These are phyloP conservation scores for Myrica gale DNA, from an alignment of 306 rosid genomes.

Conservation along the genomic window DNA sequence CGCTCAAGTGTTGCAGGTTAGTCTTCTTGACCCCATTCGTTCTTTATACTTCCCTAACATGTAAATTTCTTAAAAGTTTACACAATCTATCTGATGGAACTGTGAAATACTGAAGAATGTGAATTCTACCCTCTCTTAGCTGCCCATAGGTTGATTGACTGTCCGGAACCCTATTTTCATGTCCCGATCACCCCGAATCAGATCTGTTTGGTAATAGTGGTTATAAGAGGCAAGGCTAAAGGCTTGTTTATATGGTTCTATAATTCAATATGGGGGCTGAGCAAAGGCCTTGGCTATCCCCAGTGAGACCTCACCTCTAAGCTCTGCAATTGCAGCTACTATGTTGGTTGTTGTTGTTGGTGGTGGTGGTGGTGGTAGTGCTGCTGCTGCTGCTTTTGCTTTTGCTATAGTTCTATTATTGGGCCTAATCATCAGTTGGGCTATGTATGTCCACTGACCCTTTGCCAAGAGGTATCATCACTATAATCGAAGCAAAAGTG, in stretches of 20 bases:
- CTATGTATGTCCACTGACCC: not conserved
- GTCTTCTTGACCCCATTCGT: constrained; percentile 13
- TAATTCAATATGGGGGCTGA: not conserved
- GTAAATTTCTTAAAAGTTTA: not conserved
- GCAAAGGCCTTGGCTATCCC: not conserved
- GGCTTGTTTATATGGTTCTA: not conserved
- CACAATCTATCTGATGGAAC: not conserved
- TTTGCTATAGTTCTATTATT: constrained; percentile 2
- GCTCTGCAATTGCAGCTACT: not conserved
- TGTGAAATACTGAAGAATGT: not conserved
- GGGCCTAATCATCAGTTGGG: not conserved
- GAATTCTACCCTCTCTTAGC: constrained; percentile 10
- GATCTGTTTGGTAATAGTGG: not conserved
- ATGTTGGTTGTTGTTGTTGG: not conserved
- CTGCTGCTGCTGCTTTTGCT: not conserved
- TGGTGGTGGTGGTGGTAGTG: not conserved
- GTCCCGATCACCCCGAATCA: not conserved
- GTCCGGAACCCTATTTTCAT: not conserved
- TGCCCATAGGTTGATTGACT: not conserved
- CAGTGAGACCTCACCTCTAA: not conserved
- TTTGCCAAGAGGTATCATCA: not conserved
- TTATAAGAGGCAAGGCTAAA: not conserved
- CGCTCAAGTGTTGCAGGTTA: constrained; percentile 66
- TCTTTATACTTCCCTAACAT: not conserved
- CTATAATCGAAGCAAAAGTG: not conserved